Conservation (phyloP, 192 early-diverging fungal genomes). For the Entomortierella parvispora region DNA sequence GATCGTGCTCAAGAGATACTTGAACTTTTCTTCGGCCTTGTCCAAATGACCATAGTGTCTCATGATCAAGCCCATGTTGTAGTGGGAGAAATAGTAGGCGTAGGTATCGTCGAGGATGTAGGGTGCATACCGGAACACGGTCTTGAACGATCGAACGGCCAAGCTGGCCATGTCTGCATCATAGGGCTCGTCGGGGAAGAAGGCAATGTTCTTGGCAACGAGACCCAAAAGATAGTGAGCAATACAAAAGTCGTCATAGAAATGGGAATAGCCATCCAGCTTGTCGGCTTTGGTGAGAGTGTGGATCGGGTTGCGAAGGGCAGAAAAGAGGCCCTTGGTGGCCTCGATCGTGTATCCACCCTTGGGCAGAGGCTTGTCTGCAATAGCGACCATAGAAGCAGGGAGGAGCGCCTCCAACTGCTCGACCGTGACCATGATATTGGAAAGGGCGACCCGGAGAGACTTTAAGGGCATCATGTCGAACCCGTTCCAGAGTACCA, state of each 20-base stretch:
- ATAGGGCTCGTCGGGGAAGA: slow-evolving; percentile 44
- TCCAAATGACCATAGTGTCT: slow-evolving; percentile 43
- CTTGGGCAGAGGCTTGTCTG: slow-evolving; percentile 24
- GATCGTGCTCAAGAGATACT: slow-evolving; percentile 54
- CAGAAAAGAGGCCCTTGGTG: slow-evolving; percentile 52
- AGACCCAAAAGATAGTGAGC: slow-evolving; percentile 74
- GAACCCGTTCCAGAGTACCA: slow-evolving; percentile 78
- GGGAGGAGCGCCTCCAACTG: slow-evolving; percentile 29
- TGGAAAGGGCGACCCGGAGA: slow-evolving; percentile 31
- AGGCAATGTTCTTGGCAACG: slow-evolving; percentile 68
- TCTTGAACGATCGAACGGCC: slow-evolving; percentile 40
- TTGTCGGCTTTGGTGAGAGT: slow-evolving; percentile 29
- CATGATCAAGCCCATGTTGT: slow-evolving; percentile 64
- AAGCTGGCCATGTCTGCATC: slow-evolving; percentile 35
- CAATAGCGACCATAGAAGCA: slow-evolving; percentile 32
- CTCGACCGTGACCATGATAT: slow-evolving; percentile 35
- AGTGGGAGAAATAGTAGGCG: slow-evolving; percentile 63
- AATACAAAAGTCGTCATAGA: slow-evolving; percentile 84
- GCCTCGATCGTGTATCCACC: slow-evolving; percentile 36
- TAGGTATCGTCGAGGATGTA: slow-evolving; percentile 74
- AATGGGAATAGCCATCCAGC: slow-evolving; percentile 54
- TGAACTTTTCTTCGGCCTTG: slow-evolving; percentile 60
- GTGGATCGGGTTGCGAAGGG: slow-evolving; percentile 25
- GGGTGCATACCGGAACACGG: slow-evolving; percentile 63
- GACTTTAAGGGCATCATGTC: slow-evolving; percentile 71